Percentiles rank a stretch among this genome's conserved stretches.
Evolutionary conservation across 1,284 basidiomycete species (phyloP).

Genomic region (Austroboletus novae-zelandiae): DNA sequence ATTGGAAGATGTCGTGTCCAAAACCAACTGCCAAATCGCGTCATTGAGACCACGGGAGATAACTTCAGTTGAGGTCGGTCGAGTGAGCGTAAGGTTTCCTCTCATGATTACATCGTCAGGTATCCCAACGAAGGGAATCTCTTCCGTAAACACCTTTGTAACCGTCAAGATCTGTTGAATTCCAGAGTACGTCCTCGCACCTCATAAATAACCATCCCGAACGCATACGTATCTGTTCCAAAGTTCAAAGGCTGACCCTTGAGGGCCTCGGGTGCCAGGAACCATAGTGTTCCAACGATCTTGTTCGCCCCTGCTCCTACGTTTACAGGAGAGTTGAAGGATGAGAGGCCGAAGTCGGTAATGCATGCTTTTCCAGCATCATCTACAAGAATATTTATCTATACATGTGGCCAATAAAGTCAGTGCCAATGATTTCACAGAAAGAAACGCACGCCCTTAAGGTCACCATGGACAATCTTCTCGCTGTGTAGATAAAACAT

Average conservation of each 20-base stretch:
- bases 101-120: neutral
- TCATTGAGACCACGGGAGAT: neutral
- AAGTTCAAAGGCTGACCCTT: neutral
- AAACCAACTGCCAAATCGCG: neutral
- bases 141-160: neutral
- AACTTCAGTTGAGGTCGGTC: neutral
- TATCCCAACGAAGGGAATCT: neutral
- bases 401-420: neutral
- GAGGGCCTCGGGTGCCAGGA: neutral
- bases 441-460: neutral
- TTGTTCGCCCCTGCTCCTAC: neutral
- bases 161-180: neutral
- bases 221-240: neutral
- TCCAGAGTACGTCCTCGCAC: neutral
- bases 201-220: neutral
- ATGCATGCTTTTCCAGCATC: neutral
- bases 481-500: neutral
- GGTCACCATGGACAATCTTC: neutral
- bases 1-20: neutral
- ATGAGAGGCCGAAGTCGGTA: neutral
- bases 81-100: neutral
- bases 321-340: neutral
- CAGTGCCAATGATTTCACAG: neutral
- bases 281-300: neutral
- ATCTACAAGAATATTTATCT: neutral